These are phyloP conservation scores for Ophiorrhiza pumila DNA, from an alignment of 257 asterid species.

Conservation along the genomic window DNA sequence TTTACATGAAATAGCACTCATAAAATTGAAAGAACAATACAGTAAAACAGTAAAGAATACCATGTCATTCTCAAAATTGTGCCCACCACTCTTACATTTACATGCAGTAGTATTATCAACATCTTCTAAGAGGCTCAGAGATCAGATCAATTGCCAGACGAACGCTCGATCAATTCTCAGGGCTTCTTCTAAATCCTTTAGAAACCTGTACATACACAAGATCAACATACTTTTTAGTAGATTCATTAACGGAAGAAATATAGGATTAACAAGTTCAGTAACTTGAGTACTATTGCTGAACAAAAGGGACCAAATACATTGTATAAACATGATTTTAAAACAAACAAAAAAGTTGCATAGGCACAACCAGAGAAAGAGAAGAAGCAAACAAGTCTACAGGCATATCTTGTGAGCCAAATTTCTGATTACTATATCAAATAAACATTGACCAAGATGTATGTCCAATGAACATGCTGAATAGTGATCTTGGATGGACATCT, in stretches of 20 bases:
- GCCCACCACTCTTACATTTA: no score
- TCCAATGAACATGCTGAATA: not conserved
- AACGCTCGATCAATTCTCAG: conserved; percentile 65
- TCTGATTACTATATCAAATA: not conserved
- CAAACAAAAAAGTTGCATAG: not conserved
- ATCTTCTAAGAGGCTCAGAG: not conserved
- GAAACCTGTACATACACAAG: conserved; percentile 50
- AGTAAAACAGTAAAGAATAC: no score
- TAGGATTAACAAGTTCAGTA: not conserved
- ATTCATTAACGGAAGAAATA: not conserved
- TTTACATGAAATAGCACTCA: no score
- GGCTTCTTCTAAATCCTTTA: conserved; percentile 94
- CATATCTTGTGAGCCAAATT: not conserved
- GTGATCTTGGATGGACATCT: not conserved
- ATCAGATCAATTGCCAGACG: conserved; percentile 13
- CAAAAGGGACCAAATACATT: not conserved
- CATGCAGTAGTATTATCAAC: not conserved
- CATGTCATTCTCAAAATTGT: no score
- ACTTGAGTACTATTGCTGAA: not conserved
- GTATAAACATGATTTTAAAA: not conserved
- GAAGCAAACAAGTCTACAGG: not conserved
- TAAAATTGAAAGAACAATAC: no score
- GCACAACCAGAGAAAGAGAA: not conserved
- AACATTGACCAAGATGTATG: not conserved
- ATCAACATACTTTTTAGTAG: not conserved